Conservation (phyloP, 169 alveolate species). For the Plasmodium reichenowi region DNA sequence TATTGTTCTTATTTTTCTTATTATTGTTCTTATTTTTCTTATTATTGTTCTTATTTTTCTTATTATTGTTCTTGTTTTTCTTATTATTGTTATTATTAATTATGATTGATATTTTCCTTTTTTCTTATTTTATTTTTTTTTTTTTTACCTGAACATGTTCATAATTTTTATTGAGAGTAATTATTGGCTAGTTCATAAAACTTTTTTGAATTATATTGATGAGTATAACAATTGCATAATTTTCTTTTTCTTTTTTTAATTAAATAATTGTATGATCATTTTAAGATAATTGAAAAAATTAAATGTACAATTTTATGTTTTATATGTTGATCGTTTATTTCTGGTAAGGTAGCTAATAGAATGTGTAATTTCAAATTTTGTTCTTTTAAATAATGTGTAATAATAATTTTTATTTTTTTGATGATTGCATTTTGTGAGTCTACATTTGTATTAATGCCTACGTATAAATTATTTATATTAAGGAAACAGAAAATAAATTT, state of each 20-base stretch:
- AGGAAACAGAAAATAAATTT: constrained; percentile 26
- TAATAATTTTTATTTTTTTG: constrained; percentile 29
- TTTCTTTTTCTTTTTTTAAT: background rate
- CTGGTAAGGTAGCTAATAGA: constrained; percentile 56
- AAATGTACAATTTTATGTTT: constrained; percentile 1
- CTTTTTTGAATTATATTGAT: too few species aligned
- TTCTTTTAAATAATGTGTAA: constrained; percentile 10
- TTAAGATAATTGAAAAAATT: constrained; percentile 26
- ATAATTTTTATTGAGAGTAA: background rate
- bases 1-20: too few species aligned
- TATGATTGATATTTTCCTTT: background rate
- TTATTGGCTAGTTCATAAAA: background rate
- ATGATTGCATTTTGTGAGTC: constrained; percentile 10
- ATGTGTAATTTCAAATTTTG: constrained; percentile 5
- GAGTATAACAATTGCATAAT: background rate
- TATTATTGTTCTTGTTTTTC: background rate
- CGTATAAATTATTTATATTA: constrained; percentile 38
- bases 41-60: background rate
- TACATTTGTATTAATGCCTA: constrained; percentile 20
- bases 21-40: too few species aligned
- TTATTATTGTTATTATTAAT: background rate
- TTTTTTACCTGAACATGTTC: background rate
- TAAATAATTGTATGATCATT: constrained; percentile 21
- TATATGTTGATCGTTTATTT: constrained; percentile 16
- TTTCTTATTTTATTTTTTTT: background rate